phyloP scores from a whole-genome alignment of 2,329 filamentous ascomycete genomes.

The Hortaea sp. region DNA sequence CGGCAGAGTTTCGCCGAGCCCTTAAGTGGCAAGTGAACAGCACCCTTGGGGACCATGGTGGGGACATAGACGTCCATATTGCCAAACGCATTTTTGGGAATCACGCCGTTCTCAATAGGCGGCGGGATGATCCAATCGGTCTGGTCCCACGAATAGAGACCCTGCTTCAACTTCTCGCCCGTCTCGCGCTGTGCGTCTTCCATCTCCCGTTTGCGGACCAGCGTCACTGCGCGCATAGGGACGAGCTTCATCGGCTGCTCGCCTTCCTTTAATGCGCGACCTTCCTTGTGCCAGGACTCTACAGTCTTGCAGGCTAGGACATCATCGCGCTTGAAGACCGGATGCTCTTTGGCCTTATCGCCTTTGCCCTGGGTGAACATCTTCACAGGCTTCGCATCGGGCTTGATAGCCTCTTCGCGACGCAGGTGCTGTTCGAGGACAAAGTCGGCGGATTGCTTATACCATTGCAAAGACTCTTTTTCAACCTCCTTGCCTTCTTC shows the following conservation, averaged over 20 bases:
- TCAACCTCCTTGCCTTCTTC: conserved; percentile 38
- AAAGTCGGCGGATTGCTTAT: conserved; percentile 77
- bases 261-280: conserved; percentile 61
- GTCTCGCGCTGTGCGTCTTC: conserved; percentile 71
- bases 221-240: conserved; percentile 81
- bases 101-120: conserved; percentile 65
- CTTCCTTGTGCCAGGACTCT: conserved; percentile 97
- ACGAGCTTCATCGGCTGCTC: conserved; percentile 74
- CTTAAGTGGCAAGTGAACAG: conserved; percentile 70
- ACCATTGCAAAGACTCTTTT: conserved; percentile 65
- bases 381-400: conserved; percentile 58
- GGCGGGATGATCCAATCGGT: conserved; percentile 96
- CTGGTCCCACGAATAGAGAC: conserved; percentile 71
- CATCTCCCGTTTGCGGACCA: conserved; percentile 77
- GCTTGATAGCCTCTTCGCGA: conserved; percentile 77
- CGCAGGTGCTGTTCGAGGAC: conserved; percentile 78
- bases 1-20: conserved; percentile 74
- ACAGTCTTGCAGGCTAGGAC: conserved; percentile 79
- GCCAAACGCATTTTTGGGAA: conserved; percentile 88
- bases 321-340: conserved; percentile 70
- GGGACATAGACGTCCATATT: conserved; percentile 95
- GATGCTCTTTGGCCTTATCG: conserved; percentile 61
- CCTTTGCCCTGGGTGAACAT: conserved; percentile 68
- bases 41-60: conserved; percentile 81
- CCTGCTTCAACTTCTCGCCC: conserved; percentile 77